phyloP scores from a whole-genome alignment of 2,329 filamentous ascomycete species.

The Sporothrix curviconia region DNA sequence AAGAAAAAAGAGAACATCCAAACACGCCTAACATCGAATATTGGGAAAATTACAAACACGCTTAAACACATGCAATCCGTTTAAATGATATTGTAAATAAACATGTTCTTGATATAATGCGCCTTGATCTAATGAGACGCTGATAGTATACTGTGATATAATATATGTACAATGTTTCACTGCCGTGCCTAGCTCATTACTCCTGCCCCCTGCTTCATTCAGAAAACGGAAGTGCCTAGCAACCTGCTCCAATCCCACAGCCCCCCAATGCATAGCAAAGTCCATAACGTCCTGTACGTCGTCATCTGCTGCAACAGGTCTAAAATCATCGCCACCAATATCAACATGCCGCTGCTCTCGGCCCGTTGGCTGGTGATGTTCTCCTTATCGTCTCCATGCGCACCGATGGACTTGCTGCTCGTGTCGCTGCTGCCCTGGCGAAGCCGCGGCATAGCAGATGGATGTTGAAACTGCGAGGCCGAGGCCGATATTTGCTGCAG shows the following conservation, averaged over 20 bases:
- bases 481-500: constrained; percentile 10
- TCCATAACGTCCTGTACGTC: constrained; percentile 41
- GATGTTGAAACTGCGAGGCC: neutral
- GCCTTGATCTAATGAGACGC: too few relatives aligned
- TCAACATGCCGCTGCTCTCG: constrained; percentile 11
- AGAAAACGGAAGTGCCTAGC: constrained; percentile 22
- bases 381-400: constrained; percentile 1
- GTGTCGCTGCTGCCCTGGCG: neutral
- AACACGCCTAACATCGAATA: too few relatives aligned
- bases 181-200: too few relatives aligned
- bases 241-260: constrained; percentile 33
- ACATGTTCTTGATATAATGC: too few relatives aligned
- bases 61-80: too few relatives aligned
- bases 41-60: too few relatives aligned
- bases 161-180: too few relatives aligned
- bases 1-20: too few relatives aligned
- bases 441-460: constrained; percentile 2
- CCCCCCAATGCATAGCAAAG: constrained; percentile 39
- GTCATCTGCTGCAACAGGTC: constrained; percentile 24
- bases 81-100: too few relatives aligned
- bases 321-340: neutral
- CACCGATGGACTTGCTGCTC: neutral
- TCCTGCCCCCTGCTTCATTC: too few relatives aligned
- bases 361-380: neutral
- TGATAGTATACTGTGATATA: too few relatives aligned